These are phyloP conservation scores for Pseudozyma flocculosa DNA, from an alignment of 1,284 basidiomycete species.

Conservation along the genomic window DNA sequence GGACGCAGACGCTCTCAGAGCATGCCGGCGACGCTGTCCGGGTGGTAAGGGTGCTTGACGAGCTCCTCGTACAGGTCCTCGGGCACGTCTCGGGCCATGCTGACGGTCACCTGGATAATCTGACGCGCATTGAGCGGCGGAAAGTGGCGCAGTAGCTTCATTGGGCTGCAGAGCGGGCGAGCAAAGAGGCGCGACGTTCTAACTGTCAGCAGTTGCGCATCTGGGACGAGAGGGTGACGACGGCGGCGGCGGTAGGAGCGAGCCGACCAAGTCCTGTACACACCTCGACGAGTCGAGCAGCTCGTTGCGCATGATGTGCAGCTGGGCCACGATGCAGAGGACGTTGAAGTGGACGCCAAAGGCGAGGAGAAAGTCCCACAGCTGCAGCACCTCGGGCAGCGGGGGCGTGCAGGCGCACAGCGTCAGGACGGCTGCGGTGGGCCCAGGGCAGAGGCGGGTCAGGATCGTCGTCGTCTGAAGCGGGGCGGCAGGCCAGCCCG, in stretches of 20 bases:
- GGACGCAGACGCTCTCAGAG: no score
- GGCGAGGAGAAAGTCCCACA: conserved; percentile 96
- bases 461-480: neutral
- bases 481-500: no score
- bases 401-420: conserved; percentile 95
- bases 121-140: conserved; percentile 83
- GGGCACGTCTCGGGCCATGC: conserved; percentile 85
- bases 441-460: neutral
- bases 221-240: no score
- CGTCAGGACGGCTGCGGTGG: conserved; percentile 76
- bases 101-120: conserved; percentile 87
- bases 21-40: conserved; percentile 19
- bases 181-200: no score
- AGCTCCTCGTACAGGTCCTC: conserved; percentile 60
- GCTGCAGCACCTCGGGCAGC: conserved; percentile 82
- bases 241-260: no score
- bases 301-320: conserved; percentile 82
- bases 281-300: conserved; percentile 70
- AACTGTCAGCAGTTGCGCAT: no score
- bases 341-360: conserved; percentile 95
- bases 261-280: conserved; percentile 1
- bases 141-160: conserved; percentile 91
- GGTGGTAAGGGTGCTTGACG: conserved; percentile 37
- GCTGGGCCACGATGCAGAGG: conserved; percentile 90
- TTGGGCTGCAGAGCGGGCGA: no score